Base-by-base conservation (phyloP, 1,284 basidiomycete species). In the Ganoderma lingzhi region DNA sequence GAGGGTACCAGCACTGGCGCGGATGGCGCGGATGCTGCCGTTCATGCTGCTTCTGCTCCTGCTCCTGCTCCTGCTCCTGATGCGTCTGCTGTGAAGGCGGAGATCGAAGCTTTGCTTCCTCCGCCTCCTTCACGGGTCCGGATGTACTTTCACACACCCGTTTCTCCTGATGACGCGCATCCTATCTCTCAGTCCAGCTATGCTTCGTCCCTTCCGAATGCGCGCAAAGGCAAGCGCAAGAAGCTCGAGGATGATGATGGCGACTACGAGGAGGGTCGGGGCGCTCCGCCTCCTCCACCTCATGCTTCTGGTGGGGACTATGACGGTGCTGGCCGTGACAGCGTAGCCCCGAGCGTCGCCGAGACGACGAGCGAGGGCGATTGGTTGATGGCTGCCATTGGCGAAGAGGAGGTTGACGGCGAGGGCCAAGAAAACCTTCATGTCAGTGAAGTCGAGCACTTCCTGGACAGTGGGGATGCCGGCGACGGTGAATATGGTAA, bases 141-240 rank as follows among this genome's bases (percentile, higher is more conserved):
- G 75, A 93, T 95, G 71, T 95, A 95, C 84, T 95, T 95, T 84
- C 93, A 94, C 82, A 94, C 93, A 35, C 93, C 93, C 70, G 91
- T 92, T 69, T 88, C 91, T 74, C 85, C 89, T 76, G 93, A 93
- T 83, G 92, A 94, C 81, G 85, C 90, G 70, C 89, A 88, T 78
- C 89, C 90, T 51, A 88, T 93, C 70, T 86, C 90, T 76, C 85
- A 84, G 76, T 67, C 79, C 32, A 80, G 81, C 73, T 78, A 85
- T 79, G 74, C 67, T 32, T 80, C 84, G 71, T 79, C 83, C 62
- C 84, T 86, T 64, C 85, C 87, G 72, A 87, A 89, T 80, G 84
- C 86, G 55, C 86, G 92, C 76, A 93, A 93, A 78, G 93, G 93
- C 70, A 94, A 93, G 80, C 87, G 92, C 77, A 93, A 93, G 83